These are phyloP conservation scores for Micromonas pusilla DNA, from an alignment of 139 green algal genomes.

Conservation along the genomic window DNA sequence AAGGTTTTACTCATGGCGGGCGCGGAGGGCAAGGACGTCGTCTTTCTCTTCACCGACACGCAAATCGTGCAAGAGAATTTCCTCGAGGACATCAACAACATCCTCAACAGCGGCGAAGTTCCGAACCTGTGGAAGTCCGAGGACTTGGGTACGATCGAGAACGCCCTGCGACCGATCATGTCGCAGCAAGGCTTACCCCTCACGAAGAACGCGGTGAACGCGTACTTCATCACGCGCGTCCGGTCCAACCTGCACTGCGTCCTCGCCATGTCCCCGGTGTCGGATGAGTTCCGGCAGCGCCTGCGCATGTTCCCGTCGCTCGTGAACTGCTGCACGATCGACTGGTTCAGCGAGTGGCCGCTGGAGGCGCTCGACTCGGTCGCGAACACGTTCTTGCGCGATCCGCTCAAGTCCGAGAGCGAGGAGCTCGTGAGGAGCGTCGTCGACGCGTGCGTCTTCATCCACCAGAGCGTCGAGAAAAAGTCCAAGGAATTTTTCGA, in stretches of 20 bases:
- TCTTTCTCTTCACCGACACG: conserved; percentile 76
- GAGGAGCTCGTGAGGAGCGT: conserved; percentile 38
- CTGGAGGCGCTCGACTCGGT: conserved; percentile 57
- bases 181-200: conserved; percentile 43
- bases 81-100: conserved; percentile 81
- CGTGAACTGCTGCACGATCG: conserved; percentile 78
- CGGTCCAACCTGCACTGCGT: conserved; percentile 67
- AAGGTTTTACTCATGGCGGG: conserved; percentile 62
- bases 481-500: conserved; percentile 53
- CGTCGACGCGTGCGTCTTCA: conserved; percentile 50
- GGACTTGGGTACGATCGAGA: conserved; percentile 61
- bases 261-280: conserved; percentile 69
- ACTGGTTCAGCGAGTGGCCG: conserved; percentile 79
- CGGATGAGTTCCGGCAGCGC: conserved; percentile 70
- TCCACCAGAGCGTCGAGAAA: conserved; percentile 60
- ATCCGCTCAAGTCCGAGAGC: not conserved
- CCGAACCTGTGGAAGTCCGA: conserved; percentile 57
- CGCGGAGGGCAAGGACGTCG: conserved; percentile 57
- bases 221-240: conserved; percentile 45
- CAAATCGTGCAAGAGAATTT: conserved; percentile 74
- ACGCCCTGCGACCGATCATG: conserved; percentile 56
- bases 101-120: conserved; percentile 70
- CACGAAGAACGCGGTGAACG: conserved; percentile 57
- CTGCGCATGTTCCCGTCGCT: conserved; percentile 80
- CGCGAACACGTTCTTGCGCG: conserved; percentile 45